Base-by-base conservation (phyloP, 2,329 filamentous ascomycete genomes). In the Alternaria tenuissima region DNA sequence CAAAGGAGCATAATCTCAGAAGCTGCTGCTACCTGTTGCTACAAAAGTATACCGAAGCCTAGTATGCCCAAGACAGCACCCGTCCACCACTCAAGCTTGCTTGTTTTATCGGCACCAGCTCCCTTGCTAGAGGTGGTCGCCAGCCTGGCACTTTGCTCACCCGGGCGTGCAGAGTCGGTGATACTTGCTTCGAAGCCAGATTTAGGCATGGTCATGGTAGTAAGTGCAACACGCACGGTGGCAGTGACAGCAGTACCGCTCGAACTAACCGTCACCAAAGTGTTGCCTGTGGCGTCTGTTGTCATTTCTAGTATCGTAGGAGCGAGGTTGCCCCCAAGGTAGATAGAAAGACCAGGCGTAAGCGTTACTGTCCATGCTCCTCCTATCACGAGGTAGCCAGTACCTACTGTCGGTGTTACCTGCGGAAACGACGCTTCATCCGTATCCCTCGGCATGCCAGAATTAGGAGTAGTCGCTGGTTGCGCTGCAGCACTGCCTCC, bases 161-260 rank as follows among this genome's bases (percentile, higher is more conserved):
- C 55, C 3, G 61, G 53, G 3, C 47, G 47, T 26, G 60, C 65
- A 47, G 41, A 44, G 6, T 57, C 32, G 3, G 72, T 74, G 26
- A 65, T 51, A 24, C 62, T 70, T 16, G 70, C 66, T 9, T 69
- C 69, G 36, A 68, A 70, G 5, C 66, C 69, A 8, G 65, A 66
- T 52, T 52, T 64, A 2, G 66, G 53, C 20, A 68, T 9, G 7
- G 65, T 74, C n/a, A 70, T 34, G 1, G 65, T 69, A 7, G 61
- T 59, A 26, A 66, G 65, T 26, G 61, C 65, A 18, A 66, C 52
- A 14, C 70, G 66, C 8, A 75, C 51, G 2, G 70, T 74, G 6
- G 73, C 70, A 12, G 65, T 72, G n/a, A 73, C 55, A 5, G 68
- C 68, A 3, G 65, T 68, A 24, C 72, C 73, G 39, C 70, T 74